phyloP scores from a whole-genome alignment of 345 rosid genomes.

The Salix suchowensis region DNA sequence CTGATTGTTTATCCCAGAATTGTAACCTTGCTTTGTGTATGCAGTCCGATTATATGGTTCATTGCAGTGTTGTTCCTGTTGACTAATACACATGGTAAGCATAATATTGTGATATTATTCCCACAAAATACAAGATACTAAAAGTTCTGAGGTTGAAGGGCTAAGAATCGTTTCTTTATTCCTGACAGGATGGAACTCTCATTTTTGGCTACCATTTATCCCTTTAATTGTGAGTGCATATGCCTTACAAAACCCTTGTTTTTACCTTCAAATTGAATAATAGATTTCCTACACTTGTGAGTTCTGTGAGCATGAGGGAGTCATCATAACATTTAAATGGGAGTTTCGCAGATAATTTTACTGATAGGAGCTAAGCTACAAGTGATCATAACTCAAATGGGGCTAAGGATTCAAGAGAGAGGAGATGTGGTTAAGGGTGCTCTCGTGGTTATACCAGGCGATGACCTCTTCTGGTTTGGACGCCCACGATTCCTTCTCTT shows the following conservation, averaged over 20 bases:
- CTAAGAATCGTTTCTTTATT: neutral
- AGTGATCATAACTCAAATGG: conserved; percentile 79
- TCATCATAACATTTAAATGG: neutral
- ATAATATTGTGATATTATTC: neutral
- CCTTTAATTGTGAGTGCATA: conserved; percentile 68
- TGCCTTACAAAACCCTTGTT: neutral
- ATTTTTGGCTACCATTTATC: conserved; percentile 76
- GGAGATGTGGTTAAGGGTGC: conserved; percentile 90
- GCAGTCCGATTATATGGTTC: conserved; percentile 82
- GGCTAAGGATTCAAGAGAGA: conserved; percentile 68
- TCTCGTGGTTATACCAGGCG: conserved; percentile 82
- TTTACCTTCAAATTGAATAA: neutral
- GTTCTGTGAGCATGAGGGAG: neutral
- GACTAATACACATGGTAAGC: conserved; percentile 72
- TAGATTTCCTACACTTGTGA: neutral
- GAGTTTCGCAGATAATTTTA: conserved; percentile 52
- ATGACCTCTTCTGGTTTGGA: conserved; percentile 95
- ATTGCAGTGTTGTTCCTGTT: conserved; percentile 62
- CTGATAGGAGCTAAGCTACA: conserved; percentile 76
- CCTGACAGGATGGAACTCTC: conserved; percentile 57
- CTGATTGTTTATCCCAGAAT: neutral
- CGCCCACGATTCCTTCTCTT: conserved; percentile 77
- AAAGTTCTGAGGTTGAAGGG: neutral
- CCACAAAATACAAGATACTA: neutral
- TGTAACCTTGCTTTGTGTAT: conserved; percentile 10